Base-by-base conservation (phyloP, 208 protist species). In the Strigomonas culicis region DNA sequence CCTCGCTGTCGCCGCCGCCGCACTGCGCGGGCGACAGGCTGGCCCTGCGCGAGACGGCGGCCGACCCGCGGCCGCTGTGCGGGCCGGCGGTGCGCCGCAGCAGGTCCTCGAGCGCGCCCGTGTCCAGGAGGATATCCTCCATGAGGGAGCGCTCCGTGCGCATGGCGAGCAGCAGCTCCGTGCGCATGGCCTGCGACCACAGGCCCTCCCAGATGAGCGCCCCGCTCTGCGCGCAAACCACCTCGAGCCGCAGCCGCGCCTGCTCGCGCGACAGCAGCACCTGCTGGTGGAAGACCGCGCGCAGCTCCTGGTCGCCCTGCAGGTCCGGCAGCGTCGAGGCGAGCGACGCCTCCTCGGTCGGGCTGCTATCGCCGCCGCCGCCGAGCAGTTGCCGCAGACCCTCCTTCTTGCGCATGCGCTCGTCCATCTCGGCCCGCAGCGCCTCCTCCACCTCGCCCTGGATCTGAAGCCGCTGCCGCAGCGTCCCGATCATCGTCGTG, bases 121-220 rank as follows among this genome's bases (percentile, higher is more conserved):
- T 74, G 21, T 82, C 70, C 6, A 92, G 72, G 11, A 90, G 44
- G 53, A 94, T 86, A 49, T 70, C 64, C 59, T 91, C 83, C 78
- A 94, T 83, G 58, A 87, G 74, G 30, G 76, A 72, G 32, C 74
- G 50, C 58, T 94, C 85, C 34, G 82, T 65, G 63, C 68, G 36
- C 60, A 87, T 47, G 2, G 83, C 72, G 10, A 84, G 72, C 2
- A 92, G 58, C n/a, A 95, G 65, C 59, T 92, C 80, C 57, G 87
- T 77, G 25, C 86, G 89, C 82, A 95, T 84, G 21, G 76, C 76
- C 25, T 84, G 86, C 15, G 86, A 81, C 86, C 89, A 95, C 52
- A 95, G 50, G 19, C 86, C 86, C 57, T 95, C 86, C 81, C 80
- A 93, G 47, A 93, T 77, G 1, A 71, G 75, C 3, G 86, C 83